Conservation (phyloP, 208 protist species). For the Leishmania tropica region DNA sequence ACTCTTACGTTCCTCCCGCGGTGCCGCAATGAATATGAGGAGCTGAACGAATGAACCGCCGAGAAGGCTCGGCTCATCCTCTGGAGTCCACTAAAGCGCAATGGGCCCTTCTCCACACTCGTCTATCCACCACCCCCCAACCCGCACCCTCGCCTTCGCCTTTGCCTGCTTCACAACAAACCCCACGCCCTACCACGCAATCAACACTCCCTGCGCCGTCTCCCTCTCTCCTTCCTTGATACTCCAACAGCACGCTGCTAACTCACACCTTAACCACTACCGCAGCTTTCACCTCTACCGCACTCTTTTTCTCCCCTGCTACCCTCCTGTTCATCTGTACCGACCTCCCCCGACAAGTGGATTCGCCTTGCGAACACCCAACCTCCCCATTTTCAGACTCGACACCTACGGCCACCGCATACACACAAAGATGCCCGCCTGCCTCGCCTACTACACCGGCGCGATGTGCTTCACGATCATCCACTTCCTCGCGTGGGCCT, state of each 20-base stretch:
- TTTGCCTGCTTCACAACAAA: not conserved
- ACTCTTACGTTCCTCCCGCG: too few species aligned
- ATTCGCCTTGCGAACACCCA: not conserved
- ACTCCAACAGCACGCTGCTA: not conserved
- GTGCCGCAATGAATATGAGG: not conserved
- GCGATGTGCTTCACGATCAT: constrained; percentile 38
- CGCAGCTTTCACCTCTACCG: not conserved
- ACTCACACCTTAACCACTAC: not conserved
- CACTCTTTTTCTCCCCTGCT: not conserved
- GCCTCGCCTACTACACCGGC: constrained; percentile 28
- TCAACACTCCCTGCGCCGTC: not conserved
- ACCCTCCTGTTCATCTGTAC: not conserved
- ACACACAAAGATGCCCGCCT: constrained; percentile 20
- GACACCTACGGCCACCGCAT: not conserved
- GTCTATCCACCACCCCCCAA: not conserved
- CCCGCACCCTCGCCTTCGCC: not conserved
- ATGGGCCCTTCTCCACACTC: not conserved
- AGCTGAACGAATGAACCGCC: not conserved
- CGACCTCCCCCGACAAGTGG: not conserved
- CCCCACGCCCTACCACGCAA: not conserved
- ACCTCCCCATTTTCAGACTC: not conserved
- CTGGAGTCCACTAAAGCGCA: not conserved
- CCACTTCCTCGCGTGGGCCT: constrained; percentile 40
- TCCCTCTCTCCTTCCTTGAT: not conserved
- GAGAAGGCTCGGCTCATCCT: not conserved